These are phyloP conservation scores for Cryptococcus hybrid DNA, from an alignment of 1,284 basidiomycete genomes.

Conservation along the genomic window DNA sequence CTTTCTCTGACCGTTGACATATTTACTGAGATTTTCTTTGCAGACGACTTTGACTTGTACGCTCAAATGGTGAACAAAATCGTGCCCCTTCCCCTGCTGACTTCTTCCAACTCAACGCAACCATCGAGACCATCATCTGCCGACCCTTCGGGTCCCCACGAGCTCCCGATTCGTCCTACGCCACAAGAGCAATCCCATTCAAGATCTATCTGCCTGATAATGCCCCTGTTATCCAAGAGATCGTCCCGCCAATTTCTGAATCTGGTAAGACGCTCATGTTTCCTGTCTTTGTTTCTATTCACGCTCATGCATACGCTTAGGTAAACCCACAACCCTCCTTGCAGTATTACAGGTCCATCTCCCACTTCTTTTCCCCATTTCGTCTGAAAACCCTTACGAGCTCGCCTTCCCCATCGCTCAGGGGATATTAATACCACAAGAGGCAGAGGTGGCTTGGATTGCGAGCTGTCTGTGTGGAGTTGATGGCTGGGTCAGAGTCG, in stretches of 20 bases:
- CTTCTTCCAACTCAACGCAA: slow-evolving; percentile 50
- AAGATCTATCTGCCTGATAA: slow-evolving; percentile 82
- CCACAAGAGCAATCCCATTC: slow-evolving; percentile 79
- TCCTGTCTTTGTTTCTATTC: not conserved
- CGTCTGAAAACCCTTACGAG: slow-evolving; percentile 28
- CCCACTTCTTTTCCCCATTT: slow-evolving; percentile 52
- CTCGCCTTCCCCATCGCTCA: slow-evolving; percentile 67
- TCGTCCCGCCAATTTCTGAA: slow-evolving; percentile 66
- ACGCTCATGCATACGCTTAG: slow-evolving; percentile 18
- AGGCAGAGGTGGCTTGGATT: slow-evolving; percentile 89
- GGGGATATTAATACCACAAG: slow-evolving; percentile 79
- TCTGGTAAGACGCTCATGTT: slow-evolving; percentile 25
- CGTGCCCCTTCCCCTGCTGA: slow-evolving; percentile 48
- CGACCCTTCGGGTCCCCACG: slow-evolving; percentile 56
- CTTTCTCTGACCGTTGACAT: not conserved
- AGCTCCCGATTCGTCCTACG: slow-evolving; percentile 61
- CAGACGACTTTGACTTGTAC: slow-evolving; percentile 93
- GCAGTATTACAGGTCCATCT: slow-evolving; percentile 48
- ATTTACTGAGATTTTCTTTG: not conserved
- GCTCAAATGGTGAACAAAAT: slow-evolving; percentile 89
- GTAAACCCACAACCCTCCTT: slow-evolving; percentile 52
- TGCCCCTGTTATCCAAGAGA: slow-evolving; percentile 84
- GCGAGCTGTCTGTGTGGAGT: slow-evolving; percentile 84
- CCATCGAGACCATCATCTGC: slow-evolving; percentile 61
- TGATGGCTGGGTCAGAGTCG: slow-evolving; percentile 91